Base-by-base conservation (phyloP, 306 rosid genomes). In the Ziziphus jujuba region DNA sequence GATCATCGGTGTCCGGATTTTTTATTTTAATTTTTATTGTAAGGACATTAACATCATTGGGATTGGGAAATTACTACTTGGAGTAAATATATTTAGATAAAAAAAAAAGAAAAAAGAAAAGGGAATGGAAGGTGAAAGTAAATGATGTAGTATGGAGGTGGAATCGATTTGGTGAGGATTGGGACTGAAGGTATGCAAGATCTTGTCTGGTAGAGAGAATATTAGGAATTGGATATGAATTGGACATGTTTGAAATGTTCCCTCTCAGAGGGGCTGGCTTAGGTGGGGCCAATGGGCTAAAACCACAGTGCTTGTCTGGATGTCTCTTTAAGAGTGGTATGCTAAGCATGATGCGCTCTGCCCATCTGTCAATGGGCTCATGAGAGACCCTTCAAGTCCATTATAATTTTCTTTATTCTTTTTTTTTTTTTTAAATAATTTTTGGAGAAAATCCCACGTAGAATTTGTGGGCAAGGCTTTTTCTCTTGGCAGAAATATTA, bases 171-270 rank as follows among this genome's bases (percentile, higher is more conserved):
- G 76, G 76, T 72, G n/a, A n/a, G n/a, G n/a, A n/a, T n/a, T n/a
- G n/a, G n/a, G n/a, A 72, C 78, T 70, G 79, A 73, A 51, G 66
- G 80, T 80, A 23, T 88, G 83, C 82, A 81, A 86, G 96, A 89
- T 89, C 77, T 84, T 86, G 92, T 83, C 90, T 86, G 84, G 67
- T 73, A 36, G 51, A 85, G 71, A 68, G 93, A 89, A 82, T 25
- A 55, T 66, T 55, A 67, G 66, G 54, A 70, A 75, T 65, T 81
- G 77, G 78, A 71, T 52, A 80, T 75, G 83, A 70, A 83, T 48
- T 52, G 79, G 85, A 74, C 82, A 69, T 75, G 75, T 51, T 48
- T 60, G 62, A 75, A 63, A 77, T 80, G 82, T 75, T 36, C 83
- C 72, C 78, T 63, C 21, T 58, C 8, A 72, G 3, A 43, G 59